Evolutionary conservation across 208 protist genomes (phyloP).

Genomic region (Crithidia mellificae): DNA sequence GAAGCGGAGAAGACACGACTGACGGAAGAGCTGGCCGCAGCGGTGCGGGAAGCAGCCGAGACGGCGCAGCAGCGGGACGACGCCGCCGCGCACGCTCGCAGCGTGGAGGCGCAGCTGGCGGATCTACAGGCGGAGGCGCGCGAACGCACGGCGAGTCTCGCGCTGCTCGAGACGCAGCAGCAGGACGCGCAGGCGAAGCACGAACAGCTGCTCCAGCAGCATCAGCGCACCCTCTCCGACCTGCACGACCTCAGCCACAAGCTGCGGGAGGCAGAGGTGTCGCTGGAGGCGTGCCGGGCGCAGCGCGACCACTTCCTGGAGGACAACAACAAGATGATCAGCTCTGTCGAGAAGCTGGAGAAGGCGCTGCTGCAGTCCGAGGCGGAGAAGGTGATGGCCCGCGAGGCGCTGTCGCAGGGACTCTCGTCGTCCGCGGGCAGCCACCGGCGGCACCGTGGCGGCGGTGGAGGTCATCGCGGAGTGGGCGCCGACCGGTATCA

Average conservation of each 20-base stretch:
- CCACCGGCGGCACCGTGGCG: slow-evolving; percentile 6
- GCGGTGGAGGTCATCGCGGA: slow-evolving; percentile 5
- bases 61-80: slow-evolving; percentile 6
- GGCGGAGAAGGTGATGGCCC: slow-evolving; percentile 57
- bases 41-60: background rate
- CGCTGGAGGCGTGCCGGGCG: slow-evolving; percentile 9
- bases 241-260: slow-evolving; percentile 21
- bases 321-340: slow-evolving; percentile 68
- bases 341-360: slow-evolving; percentile 53
- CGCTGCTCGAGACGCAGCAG: slow-evolving; percentile 7
- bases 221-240: slow-evolving; percentile 12
- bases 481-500: slow-evolving; percentile 11
- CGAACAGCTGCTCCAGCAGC: slow-evolving; percentile 13
- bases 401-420: slow-evolving; percentile 63
- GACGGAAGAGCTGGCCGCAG: slow-evolving; percentile 1
- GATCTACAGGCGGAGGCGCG: background rate
- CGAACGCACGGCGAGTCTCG: background rate
- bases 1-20: slow-evolving; percentile 17
- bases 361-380: slow-evolving; percentile 60
- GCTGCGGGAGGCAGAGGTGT: slow-evolving; percentile 23
- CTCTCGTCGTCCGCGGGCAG: slow-evolving; percentile 25
- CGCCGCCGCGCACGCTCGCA: slow-evolving; percentile 8
- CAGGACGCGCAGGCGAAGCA: slow-evolving; percentile 3
- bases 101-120: slow-evolving; percentile 7
- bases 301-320: slow-evolving; percentile 51